Evolutionary conservation across 176 grass and related monocot genomes (phyloP).

Genomic region (Phragmites australis): DNA sequence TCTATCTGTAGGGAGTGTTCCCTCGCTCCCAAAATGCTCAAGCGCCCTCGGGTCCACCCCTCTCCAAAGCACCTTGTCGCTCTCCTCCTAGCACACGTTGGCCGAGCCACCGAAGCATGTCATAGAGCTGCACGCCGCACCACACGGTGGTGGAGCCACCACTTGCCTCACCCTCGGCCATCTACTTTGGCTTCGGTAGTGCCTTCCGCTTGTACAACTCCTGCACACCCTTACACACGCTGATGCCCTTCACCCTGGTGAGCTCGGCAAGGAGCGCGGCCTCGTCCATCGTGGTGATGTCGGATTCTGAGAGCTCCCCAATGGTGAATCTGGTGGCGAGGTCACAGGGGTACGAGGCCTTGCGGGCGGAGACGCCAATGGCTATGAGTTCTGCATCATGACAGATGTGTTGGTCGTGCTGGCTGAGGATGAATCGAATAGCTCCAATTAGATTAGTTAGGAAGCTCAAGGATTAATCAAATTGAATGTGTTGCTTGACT

Average conservation of each 20-base stretch:
- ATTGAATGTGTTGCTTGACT: neutral
- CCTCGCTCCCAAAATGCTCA: no score
- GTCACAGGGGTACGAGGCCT: constrained; percentile 56
- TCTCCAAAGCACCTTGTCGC: no score
- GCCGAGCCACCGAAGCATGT: no score
- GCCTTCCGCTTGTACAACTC: constrained; percentile 49
- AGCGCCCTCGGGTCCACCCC: no score
- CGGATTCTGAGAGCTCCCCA: constrained; percentile 49
- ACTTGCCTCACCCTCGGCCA: no score
- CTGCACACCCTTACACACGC: constrained; percentile 73
- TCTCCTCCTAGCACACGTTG: no score
- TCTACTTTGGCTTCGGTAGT: constrained; percentile 57
- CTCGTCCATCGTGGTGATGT: constrained; percentile 51
- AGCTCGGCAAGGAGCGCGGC: constrained; percentile 47
- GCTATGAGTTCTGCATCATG: constrained; percentile 36
- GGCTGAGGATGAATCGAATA: constrained; percentile 16
- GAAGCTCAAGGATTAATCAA: neutral
- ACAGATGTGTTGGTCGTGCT: constrained; percentile 51
- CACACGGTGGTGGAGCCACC: no score
- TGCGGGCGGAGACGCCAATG: constrained; percentile 44
- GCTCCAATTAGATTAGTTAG: neutral
- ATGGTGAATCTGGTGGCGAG: constrained; percentile 46
- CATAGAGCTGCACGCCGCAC: no score
- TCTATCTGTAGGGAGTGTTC: no score
- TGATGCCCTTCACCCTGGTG: constrained; percentile 55